Evolutionary conservation across 257 asterid species (phyloP).

Genomic region (Capsicum pubescens): DNA sequence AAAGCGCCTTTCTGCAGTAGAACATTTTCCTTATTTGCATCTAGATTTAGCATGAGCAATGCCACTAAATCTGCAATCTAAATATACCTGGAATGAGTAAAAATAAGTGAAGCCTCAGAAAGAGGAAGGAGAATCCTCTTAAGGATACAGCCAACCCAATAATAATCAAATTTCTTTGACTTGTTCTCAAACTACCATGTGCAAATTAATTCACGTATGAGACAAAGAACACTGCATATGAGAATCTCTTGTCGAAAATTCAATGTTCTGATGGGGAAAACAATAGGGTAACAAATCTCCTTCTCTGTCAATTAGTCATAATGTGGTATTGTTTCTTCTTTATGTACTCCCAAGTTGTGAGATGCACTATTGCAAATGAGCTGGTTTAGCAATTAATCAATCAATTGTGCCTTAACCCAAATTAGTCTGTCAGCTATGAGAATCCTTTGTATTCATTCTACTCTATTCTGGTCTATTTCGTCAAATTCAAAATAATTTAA

Average conservation of each 20-base stretch:
- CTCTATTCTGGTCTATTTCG: not conserved
- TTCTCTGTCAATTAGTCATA: not conserved
- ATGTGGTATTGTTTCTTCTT: not conserved
- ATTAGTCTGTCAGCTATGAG: not conserved
- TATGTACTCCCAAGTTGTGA: not conserved
- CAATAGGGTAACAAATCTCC: not conserved
- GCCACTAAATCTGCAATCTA: not conserved
- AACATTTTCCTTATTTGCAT: not conserved
- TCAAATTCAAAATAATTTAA: too few species aligned
- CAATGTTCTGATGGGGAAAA: not conserved
- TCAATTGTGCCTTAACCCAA: not conserved
- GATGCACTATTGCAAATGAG: not conserved
- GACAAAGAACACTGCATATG: not conserved
- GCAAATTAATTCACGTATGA: not conserved
- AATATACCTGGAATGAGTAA: not conserved
- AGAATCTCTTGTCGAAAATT: not conserved
- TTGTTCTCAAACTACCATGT: not conserved
- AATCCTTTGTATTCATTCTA: not conserved
- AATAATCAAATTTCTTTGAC: not conserved
- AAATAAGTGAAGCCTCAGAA: constrained; percentile 1
- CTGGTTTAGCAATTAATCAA: not conserved
- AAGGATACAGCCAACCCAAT: constrained; percentile 6
- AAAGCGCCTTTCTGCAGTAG: not conserved
- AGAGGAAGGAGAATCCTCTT: not conserved
- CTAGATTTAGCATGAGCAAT: not conserved